Percentiles rank a stretch among this genome's conserved stretches.
Evolutionary conservation across 2,329 filamentous ascomycete species (phyloP).

Genomic region (Fusarium begoniae): DNA sequence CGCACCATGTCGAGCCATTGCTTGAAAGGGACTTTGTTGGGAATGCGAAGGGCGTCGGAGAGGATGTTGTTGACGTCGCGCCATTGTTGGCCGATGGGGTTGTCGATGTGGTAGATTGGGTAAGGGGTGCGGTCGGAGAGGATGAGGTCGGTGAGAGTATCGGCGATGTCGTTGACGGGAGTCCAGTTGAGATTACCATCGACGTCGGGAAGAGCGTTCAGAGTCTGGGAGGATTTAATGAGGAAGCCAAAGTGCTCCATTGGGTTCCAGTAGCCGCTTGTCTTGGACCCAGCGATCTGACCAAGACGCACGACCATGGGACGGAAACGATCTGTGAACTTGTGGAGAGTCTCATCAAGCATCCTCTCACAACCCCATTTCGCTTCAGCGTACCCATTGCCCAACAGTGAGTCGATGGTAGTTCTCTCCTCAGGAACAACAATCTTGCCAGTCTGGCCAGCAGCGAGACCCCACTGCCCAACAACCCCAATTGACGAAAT

Average conservation of each 20-base stretch:
- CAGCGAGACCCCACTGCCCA: slow-evolving; percentile 13
- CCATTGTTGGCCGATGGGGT: slow-evolving; percentile 27
- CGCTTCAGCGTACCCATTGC: slow-evolving; percentile 33
- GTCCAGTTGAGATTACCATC: slow-evolving; percentile 25
- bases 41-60: slow-evolving; percentile 6
- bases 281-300: slow-evolving; percentile 36
- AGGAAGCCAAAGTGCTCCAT: slow-evolving; percentile 39
- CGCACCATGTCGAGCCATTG: slow-evolving; percentile 20
- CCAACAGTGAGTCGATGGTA: slow-evolving; percentile 15
- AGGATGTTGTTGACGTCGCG: slow-evolving; percentile 26
- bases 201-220: slow-evolving; percentile 27
- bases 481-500: slow-evolving; percentile 17
- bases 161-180: slow-evolving; percentile 25
- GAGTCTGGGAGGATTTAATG: slow-evolving; percentile 33
- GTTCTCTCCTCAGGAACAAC: slow-evolving; percentile 20
- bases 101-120: slow-evolving; percentile 25
- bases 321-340: slow-evolving; percentile 25
- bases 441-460: slow-evolving; percentile 20
- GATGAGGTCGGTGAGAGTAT: slow-evolving; percentile 1
- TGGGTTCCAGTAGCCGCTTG: slow-evolving; percentile 36
- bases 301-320: slow-evolving; percentile 34
- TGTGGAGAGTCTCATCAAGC: slow-evolving; percentile 35
- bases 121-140: slow-evolving; percentile 5
- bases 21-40: slow-evolving; percentile 16
- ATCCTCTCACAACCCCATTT: slow-evolving; percentile 38